phyloP scores from a whole-genome alignment of 306 rosid species.

The Leucaena leucocephala region DNA sequence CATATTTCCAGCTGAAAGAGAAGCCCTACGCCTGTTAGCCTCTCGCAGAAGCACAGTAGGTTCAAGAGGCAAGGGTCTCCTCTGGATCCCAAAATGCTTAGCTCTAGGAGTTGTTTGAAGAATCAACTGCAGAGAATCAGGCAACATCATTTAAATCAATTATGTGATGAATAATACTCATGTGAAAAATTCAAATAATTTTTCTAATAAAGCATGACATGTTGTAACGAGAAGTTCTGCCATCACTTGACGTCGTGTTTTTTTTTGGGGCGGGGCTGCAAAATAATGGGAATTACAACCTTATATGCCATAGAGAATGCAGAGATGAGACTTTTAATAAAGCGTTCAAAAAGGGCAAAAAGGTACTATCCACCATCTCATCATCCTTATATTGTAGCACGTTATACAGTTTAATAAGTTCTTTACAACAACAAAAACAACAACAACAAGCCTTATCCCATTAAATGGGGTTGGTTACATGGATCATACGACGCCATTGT shows the following conservation, averaged over 20 bases:
- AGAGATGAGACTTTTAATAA: neutral
- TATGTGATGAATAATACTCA: conserved; percentile 20
- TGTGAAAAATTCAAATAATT: conserved; percentile 23
- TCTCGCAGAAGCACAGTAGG: conserved; percentile 91
- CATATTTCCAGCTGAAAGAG: conserved; percentile 90
- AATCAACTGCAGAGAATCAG: conserved; percentile 63
- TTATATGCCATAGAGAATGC: neutral
- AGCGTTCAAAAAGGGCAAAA: neutral
- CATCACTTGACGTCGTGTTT: neutral
- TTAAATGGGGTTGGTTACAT: too few relatives aligned
- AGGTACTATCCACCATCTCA: neutral
- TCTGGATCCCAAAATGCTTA: conserved; percentile 85
- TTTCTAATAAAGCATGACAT: too few relatives aligned
- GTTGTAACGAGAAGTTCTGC: neutral
- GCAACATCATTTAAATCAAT: conserved; percentile 18
- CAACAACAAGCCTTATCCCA: too few relatives aligned
- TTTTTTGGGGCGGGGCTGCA: too few relatives aligned
- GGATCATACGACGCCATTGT: too few relatives aligned
- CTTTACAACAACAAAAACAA: too few relatives aligned
- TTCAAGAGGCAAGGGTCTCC: conserved; percentile 91
- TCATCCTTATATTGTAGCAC: neutral
- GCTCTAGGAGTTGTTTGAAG: conserved; percentile 68
- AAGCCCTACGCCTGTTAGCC: conserved; percentile 97
- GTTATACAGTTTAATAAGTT: neutral
- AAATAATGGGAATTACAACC: too few relatives aligned